Evolutionary conservation across 2,329 filamentous ascomycete species (phyloP), one percentile per base, ranked within the genome.

Genomic region (Alternaria brassicae): DNA sequence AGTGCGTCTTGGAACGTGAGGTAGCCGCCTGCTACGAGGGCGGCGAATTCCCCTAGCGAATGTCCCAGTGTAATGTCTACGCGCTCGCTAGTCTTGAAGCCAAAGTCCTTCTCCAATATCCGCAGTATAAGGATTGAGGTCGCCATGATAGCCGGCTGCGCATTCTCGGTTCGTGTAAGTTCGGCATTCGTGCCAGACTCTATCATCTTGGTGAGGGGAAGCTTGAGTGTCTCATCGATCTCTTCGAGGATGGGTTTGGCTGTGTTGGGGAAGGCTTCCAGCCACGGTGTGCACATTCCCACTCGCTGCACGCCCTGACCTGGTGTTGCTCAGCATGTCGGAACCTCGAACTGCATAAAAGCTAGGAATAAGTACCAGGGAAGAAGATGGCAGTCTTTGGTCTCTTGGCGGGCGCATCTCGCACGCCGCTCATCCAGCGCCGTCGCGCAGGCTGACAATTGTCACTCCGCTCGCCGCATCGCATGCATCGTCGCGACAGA

Each of bases 71-170:
- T 91, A 34, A 96, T 88, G 78, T 97, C 91, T 41, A 93, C 88
- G 59, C 89, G 84, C 56, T 91, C 86, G 8, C 82, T 79, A 6
- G 89, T 85, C 57, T 86, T 83, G 80, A 97, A 96, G 39, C 85
- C 88, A 74, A 94, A 97, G 67, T 97, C 91, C 61, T 86, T 82
- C 80, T 97, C 92, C 63, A 98, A 84, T 60, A 97, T 88, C 56
- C 91, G 89, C 54, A 97, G 84, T 72, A 97, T 96, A 59, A 97
- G 85, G 73, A 97, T 89, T 27, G 92, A 96, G 4, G 92, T 95
- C 13, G 93, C 92, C 92, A 98, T 96, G 78, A 97, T 97, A 70
- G 94, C 93, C 1, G 94, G 94, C 78, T 98, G 94, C 4, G 94
- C 91, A 75, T 96, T 93, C 65, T 91, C 87, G 4, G 94, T 97